Percentiles rank a stretch among this genome's conserved stretches.
These are phyloP conservation scores for Lecanoromycetidae sp. DNA, from an alignment of 2,329 filamentous ascomycete genomes.

Conservation along the genomic window DNA sequence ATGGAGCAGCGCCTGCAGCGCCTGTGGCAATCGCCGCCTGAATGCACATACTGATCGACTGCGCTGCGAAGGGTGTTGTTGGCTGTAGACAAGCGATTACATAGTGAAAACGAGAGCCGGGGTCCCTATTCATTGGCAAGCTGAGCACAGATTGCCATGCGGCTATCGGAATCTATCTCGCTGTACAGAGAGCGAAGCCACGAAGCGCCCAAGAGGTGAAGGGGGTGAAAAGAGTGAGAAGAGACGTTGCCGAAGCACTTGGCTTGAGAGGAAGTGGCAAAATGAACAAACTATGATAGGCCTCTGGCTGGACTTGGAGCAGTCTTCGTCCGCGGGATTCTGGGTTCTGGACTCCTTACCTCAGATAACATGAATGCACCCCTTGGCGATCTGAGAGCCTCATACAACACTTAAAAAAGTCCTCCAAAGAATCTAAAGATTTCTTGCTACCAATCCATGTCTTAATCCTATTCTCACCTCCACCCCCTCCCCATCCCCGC, in stretches of 20 bases:
- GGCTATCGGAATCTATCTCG: too few species aligned
- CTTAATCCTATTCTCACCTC: background rate
- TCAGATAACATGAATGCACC: too few species aligned
- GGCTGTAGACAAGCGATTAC: background rate
- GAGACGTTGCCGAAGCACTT: too few species aligned
- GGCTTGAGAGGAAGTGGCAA: too few species aligned
- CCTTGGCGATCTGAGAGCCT: too few species aligned
- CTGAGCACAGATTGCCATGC: too few species aligned
- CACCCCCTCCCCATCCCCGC: constrained; percentile 3
- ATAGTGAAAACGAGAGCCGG: background rate
- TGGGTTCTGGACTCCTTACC: too few species aligned
- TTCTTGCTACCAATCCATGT: background rate
- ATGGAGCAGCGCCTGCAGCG: constrained; percentile 20
- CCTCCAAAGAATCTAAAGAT: background rate
- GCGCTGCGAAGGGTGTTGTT: background rate
- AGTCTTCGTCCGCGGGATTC: too few species aligned
- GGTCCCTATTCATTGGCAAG: too few species aligned
- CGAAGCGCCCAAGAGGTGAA: background rate
- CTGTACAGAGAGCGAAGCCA: background rate
- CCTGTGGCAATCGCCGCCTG: constrained; percentile 31
- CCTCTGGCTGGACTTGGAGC: too few species aligned
- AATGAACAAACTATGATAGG: too few species aligned
- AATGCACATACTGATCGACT: constrained; percentile 10
- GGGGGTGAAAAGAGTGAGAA: too few species aligned
- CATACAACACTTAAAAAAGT: background rate